Conservation (phyloP, 495 filamentous ascomycete species). For the Podospora pseudopauciseta region DNA sequence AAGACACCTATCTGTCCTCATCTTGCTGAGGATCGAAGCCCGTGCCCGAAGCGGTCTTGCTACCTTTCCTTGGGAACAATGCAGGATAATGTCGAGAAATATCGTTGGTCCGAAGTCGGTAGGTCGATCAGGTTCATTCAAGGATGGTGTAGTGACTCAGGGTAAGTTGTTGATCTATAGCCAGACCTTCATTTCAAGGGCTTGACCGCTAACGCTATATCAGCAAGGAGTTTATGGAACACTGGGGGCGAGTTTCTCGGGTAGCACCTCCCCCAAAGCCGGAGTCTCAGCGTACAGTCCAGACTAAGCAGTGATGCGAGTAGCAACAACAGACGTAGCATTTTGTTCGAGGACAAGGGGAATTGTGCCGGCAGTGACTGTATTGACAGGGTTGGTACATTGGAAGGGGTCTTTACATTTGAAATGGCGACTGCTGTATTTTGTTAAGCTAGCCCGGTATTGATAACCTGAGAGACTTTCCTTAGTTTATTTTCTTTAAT, state of each 20-base stretch:
- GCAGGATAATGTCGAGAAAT: background rate
- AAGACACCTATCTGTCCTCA: background rate
- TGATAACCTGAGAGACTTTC: no score
- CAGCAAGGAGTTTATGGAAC: background rate
- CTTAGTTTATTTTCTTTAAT: no score
- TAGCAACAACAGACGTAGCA: no score
- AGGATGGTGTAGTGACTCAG: background rate
- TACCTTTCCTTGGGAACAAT: background rate
- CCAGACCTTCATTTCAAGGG: background rate
- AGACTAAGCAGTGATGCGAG: no score
- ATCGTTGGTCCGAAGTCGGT: background rate
- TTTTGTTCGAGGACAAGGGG: constrained; percentile 7
- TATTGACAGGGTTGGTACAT: constrained; percentile 25
- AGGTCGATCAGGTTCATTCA: background rate
- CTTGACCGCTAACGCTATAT: background rate
- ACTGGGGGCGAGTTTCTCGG: background rate
- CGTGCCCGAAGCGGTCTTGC: background rate
- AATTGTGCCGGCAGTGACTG: constrained; percentile 22
- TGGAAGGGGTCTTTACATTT: constrained; percentile 21
- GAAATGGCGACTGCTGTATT: no score
- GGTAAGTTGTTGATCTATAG: background rate
- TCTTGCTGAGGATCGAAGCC: background rate
- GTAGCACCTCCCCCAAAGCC: background rate
- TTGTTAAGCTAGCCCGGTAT: no score
- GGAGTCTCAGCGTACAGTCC: background rate